phyloP scores from a whole-genome alignment of 371 early-diverging fungal genomes.

The Smittium culicis region DNA sequence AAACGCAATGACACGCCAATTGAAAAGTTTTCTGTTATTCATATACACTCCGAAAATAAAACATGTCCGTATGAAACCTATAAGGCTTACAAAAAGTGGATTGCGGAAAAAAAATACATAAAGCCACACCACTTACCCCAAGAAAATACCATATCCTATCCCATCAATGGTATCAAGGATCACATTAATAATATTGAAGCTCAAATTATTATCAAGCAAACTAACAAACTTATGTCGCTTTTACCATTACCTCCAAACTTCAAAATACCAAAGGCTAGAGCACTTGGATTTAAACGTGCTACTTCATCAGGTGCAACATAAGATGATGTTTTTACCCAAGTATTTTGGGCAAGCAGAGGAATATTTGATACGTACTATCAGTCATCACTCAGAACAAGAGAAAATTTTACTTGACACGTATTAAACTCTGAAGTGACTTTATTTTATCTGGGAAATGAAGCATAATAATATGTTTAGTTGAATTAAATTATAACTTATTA shows the following conservation, averaged over 20 bases:
- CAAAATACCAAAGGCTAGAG: constrained; percentile 13
- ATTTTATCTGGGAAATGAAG: too few relatives aligned
- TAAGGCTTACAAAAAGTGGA: constrained; percentile 10
- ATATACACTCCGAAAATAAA: neutral
- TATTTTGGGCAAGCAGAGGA: constrained; percentile 14
- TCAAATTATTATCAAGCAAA: too few relatives aligned
- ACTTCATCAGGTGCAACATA: too few relatives aligned
- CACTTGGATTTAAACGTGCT: constrained; percentile 17
- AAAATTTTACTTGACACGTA: constrained; percentile 1
- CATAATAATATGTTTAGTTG: too few relatives aligned
- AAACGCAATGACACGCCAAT: constrained; percentile 8
- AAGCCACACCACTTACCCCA: neutral
- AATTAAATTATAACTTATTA: too few relatives aligned
- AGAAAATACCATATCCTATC: neutral
- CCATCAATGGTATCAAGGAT: neutral
- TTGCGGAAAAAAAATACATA: constrained; percentile 11
- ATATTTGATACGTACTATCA: constrained; percentile 14
- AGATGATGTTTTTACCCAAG: constrained; percentile 18
- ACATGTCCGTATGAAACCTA: constrained; percentile 14
- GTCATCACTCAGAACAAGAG: neutral
- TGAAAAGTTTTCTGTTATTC: constrained; percentile 7
- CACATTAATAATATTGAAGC: neutral
- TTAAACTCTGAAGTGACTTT: too few relatives aligned
- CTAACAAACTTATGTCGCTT: constrained; percentile 3
- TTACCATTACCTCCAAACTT: constrained; percentile 6